A percentile compares a stretch with the other conserved stretches of the same genome.
Evolutionary conservation across 179 eudicot species (phyloP).

Genomic region (Silene noctiflora): DNA sequence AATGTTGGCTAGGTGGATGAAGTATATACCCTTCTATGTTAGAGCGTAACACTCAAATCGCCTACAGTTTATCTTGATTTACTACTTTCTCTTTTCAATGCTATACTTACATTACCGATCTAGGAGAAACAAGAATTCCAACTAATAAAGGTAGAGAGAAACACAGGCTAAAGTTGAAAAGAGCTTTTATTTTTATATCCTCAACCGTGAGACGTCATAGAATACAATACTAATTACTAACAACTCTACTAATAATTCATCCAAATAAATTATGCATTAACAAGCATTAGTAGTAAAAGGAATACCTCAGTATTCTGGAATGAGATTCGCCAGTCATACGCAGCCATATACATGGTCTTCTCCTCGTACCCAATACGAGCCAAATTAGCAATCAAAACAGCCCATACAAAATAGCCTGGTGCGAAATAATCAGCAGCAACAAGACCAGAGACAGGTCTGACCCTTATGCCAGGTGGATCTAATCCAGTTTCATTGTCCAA

Average conservation of each 20-base stretch:
- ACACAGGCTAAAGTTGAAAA: background rate
- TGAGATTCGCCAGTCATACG: conserved; percentile 94
- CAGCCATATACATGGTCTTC: conserved; percentile 98
- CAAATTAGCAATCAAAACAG: conserved; percentile 90
- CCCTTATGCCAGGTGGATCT: conserved; percentile 84
- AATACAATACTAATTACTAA: background rate
- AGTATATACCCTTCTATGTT: background rate
- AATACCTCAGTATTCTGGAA: conserved; percentile 92
- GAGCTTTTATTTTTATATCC: background rate
- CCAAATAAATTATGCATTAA: conserved; percentile 8
- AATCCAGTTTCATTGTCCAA: conserved; percentile 90
- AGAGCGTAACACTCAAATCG: background rate
- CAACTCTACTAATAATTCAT: background rate
- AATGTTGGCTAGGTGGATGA: background rate
- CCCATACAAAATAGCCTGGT: conserved; percentile 98
- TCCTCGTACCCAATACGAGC: conserved; percentile 97
- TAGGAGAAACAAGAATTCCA: background rate
- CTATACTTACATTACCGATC: background rate
- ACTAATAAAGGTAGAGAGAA: background rate
- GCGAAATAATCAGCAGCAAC: conserved; percentile 99
- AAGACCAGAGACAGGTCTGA: conserved; percentile 88
- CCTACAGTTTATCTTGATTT: background rate
- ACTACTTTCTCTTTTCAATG: background rate
- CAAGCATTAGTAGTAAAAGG: background rate
- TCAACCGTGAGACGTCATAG: background rate